A percentile compares a stretch with the other conserved stretches of the same genome.
Conservation (phyloP, 2,329 filamentous ascomycete species). For the Tolypocladium nubicola region DNA sequence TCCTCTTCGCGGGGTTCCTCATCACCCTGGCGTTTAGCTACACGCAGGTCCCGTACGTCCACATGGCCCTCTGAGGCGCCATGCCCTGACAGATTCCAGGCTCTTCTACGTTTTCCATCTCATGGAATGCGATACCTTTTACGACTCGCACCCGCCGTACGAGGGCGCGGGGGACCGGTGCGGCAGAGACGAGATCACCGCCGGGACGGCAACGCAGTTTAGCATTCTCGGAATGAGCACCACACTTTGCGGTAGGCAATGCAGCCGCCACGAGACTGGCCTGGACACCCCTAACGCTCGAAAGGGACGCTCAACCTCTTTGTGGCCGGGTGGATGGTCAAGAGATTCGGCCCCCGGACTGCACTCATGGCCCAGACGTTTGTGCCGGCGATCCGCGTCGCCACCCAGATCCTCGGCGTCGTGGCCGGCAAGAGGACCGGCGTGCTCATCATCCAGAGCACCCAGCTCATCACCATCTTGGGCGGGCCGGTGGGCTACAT, state of each 20-base stretch:
- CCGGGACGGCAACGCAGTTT: constrained; percentile 51
- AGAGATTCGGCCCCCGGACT: constrained; percentile 51
- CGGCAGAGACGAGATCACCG: constrained; percentile 49
- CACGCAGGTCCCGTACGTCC: constrained; percentile 36
- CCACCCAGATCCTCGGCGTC: constrained; percentile 55
- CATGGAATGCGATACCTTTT: constrained; percentile 64
- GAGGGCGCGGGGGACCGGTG: constrained; percentile 42
- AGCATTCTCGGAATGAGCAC: constrained; percentile 58
- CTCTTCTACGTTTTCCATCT: constrained; percentile 56
- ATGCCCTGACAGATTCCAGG: constrained; percentile 10
- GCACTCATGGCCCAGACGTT: constrained; percentile 54
- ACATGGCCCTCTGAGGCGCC: no score
- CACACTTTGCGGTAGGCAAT: constrained; percentile 46
- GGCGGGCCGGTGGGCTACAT: constrained; percentile 62
- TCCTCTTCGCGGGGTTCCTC: constrained; percentile 49
- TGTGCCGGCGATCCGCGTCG: constrained; percentile 52
- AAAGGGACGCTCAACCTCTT: constrained; percentile 51
- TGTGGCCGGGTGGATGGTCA: constrained; percentile 55
- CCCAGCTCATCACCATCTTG: constrained; percentile 56
- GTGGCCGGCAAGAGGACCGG: constrained; percentile 47
- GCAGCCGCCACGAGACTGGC: background rate
- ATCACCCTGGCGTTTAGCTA: constrained; percentile 41
- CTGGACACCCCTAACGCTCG: background rate
- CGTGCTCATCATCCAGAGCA: constrained; percentile 58
- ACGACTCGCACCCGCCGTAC: constrained; percentile 43